phyloP scores from a whole-genome alignment of 495 filamentous ascomycete genomes.

The Parmelia sp. region DNA sequence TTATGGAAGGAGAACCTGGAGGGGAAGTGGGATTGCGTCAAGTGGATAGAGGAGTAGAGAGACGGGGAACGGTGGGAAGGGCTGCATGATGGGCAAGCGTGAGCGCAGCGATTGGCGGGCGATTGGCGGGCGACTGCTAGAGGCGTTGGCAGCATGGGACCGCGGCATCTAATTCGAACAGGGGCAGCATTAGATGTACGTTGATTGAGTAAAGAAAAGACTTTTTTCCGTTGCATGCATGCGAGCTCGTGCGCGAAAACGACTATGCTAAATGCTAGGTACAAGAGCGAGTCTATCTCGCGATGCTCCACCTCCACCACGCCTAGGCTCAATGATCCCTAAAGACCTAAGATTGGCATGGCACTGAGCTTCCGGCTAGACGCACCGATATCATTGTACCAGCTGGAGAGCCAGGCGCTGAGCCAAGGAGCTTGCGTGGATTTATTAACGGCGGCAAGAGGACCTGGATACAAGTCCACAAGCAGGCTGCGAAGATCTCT shows the following conservation, averaged over 20 bases:
- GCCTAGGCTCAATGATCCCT: neutral
- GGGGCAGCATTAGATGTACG: neutral
- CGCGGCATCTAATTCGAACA: neutral
- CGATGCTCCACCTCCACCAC: neutral
- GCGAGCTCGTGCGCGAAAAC: neutral
- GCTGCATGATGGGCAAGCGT: neutral
- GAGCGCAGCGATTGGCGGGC: no score
- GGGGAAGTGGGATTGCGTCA: constrained; percentile 87
- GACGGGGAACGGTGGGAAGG: neutral
- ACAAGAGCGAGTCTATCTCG: neutral
- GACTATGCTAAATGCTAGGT: neutral
- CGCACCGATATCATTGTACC: neutral
- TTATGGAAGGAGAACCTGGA: constrained; percentile 55
- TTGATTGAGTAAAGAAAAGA: neutral
- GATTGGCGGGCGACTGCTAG: neutral
- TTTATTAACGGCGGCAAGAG: neutral
- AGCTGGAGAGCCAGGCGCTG: neutral
- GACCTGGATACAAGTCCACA: neutral
- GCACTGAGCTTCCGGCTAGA: neutral
- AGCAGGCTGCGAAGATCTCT: neutral
- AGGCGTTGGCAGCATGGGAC: neutral
- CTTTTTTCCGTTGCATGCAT: neutral
- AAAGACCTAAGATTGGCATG: neutral
- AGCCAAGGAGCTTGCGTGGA: neutral
- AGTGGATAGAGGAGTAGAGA: constrained; percentile 84